These are phyloP conservation scores for Botrytis aclada DNA, from an alignment of 2,329 filamentous ascomycete genomes.

Conservation along the genomic window DNA sequence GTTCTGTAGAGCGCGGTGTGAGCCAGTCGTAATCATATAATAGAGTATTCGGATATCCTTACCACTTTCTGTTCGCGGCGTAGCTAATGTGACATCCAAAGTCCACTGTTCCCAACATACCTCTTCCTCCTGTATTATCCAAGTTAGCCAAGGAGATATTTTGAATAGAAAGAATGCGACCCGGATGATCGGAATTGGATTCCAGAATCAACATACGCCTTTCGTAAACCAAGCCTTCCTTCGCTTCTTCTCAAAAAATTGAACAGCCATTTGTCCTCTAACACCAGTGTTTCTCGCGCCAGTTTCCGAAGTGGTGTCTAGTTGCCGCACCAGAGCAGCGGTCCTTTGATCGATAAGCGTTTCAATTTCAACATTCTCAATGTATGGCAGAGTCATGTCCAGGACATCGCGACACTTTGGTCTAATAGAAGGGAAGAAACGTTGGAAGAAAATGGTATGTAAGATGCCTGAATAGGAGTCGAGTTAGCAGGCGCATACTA, in stretches of 20 bases:
- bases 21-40: constrained; percentile 17
- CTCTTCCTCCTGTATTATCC: constrained; percentile 17
- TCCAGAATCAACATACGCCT: constrained; percentile 54
- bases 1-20: constrained; percentile 52
- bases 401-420: constrained; percentile 85
- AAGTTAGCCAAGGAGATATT: constrained; percentile 9
- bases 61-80: constrained; percentile 86
- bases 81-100: constrained; percentile 87
- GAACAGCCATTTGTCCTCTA: constrained; percentile 75
- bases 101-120: constrained; percentile 93
- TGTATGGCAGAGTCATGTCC: constrained; percentile 83
- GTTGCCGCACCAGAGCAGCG: constrained; percentile 72
- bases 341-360: constrained; percentile 90
- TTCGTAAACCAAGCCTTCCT: constrained; percentile 77
- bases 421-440: constrained; percentile 84
- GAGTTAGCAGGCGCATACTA: constrained; percentile 1
- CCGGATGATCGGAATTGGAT: constrained; percentile 13
- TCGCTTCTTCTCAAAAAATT: constrained; percentile 92
- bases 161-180: constrained; percentile 2
- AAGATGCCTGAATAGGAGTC: constrained; percentile 65
- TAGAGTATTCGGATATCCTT: constrained; percentile 37
- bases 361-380: constrained; percentile 87
- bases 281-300: constrained; percentile 51
- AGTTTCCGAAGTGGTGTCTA: constrained; percentile 56
- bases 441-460: constrained; percentile 98